Evolutionary conservation across 2,329 filamentous ascomycete genomes (phyloP), one percentile per base, ranked within the genome.

Genomic region (Diaporthe sp.): DNA sequence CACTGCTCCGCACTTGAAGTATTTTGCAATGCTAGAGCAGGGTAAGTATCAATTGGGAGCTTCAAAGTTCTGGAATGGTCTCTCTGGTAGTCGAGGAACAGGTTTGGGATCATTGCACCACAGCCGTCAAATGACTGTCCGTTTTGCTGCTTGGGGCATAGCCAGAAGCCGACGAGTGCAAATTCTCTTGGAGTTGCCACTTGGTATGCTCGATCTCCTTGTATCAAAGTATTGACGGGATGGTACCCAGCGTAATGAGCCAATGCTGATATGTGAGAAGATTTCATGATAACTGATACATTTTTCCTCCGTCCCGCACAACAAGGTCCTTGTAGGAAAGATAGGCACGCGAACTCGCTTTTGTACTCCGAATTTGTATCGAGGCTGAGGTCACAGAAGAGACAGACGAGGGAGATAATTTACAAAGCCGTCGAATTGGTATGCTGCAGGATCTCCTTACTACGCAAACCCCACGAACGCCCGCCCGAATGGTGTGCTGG

Each of bases 261-360:
- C 35, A 35, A 42, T 64, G 30, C 8, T 45, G 57, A 72, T 30
- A 72, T 72, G 25, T 72, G 70, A 72, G n/a, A 33, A 0, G 9
- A 8, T 8, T 50, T 13, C 13, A 17, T 72, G 70, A 72, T 6
- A 72, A 33, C 30, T 72, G 13, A 64, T 22, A 42, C 35, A 13
- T 7, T 38, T 45, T 7, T 22, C 25, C n/a, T 33, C 30, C 17
- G 30, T 52, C 17, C 70, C 57, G 38, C 28, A 30, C 57, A 42
- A 72, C 70, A 72, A 72, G 57, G 57, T 35, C 70, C 47, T 72
- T 72, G 45, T 72, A 50, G 57, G 57, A 25, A 54, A 72, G 70
- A 55, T 42, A 9, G 12, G 30, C 42, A 30, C 25, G 4, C n/a
- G 10, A 28, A 15, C 17, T 6, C 42, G 6, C 28, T 28, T n/a